Percentiles rank a stretch among this genome's conserved stretches.
These are phyloP conservation scores for Spencermartinsiella europaea DNA, from an alignment of 805 yeast species.

Conservation along the genomic window DNA sequence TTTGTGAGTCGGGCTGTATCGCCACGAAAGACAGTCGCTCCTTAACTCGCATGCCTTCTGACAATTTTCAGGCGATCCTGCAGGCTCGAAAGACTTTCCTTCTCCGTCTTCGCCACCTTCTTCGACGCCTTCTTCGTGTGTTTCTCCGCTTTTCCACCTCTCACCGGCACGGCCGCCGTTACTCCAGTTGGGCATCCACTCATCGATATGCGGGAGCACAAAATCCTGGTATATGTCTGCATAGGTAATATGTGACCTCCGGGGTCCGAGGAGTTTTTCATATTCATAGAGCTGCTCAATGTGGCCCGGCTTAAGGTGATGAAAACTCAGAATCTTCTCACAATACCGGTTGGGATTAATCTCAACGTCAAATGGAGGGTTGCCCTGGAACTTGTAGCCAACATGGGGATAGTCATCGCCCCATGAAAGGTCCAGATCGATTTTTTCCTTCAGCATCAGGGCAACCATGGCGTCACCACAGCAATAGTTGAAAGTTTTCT, in stretches of 20 bases:
- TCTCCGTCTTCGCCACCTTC: slow-evolving; percentile 2
- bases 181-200: slow-evolving; percentile 17
- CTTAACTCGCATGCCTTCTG: slow-evolving; percentile 9
- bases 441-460: slow-evolving; percentile 20
- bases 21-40: slow-evolving; percentile 11
- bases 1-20: slow-evolving; percentile 6
- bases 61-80: slow-evolving; percentile 15
- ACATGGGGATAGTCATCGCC: slow-evolving; percentile 8
- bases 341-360: slow-evolving; percentile 26
- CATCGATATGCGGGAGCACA: slow-evolving; percentile 16
- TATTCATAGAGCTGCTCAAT: slow-evolving; percentile 29
- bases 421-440: slow-evolving; percentile 2
- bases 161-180: slow-evolving; percentile 8
- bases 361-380: slow-evolving; percentile 20
- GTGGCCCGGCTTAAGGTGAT: slow-evolving; percentile 27
- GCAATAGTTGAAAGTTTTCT: slow-evolving; percentile 22
- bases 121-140: slow-evolving; percentile 1
- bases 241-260: slow-evolving; percentile 16
- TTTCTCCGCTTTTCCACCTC: background rate
- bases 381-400: slow-evolving; percentile 30
- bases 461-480: slow-evolving; percentile 36
- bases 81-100: slow-evolving; percentile 9
- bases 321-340: slow-evolving; percentile 29
- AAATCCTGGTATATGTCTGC: slow-evolving; percentile 20
- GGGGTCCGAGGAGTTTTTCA: slow-evolving; percentile 25